Percentiles rank a stretch among this genome's conserved stretches.
These are phyloP conservation scores for Candida broadrunensis DNA, from an alignment of 805 yeast species.

Conservation along the genomic window DNA sequence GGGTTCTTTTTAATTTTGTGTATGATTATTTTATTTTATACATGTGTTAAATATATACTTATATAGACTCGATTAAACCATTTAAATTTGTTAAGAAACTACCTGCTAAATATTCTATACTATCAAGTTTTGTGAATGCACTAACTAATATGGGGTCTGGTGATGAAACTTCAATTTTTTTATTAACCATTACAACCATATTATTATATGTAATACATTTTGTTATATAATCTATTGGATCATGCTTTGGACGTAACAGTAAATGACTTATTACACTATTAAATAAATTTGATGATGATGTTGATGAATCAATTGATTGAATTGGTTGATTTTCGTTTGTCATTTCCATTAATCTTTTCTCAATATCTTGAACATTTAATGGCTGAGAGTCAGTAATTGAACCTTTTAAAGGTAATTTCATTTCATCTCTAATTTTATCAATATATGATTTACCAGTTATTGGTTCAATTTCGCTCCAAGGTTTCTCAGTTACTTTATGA, in stretches of 20 bases:
- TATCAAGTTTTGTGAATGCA: constrained; percentile 59
- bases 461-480: constrained; percentile 59
- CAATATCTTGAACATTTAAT: constrained; percentile 21
- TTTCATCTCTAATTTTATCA: constrained; percentile 55
- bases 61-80: not conserved
- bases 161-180: constrained; percentile 56
- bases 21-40: not conserved
- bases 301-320: constrained; percentile 5
- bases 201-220: constrained; percentile 59
- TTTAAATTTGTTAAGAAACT: constrained; percentile 23
- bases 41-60: not conserved
- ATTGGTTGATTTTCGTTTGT: constrained; percentile 2
- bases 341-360: constrained; percentile 12
- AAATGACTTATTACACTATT: constrained; percentile 21
- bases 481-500: constrained; percentile 47
- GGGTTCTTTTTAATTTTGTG: not conserved
- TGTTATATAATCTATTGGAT: constrained; percentile 53
- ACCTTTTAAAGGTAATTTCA: constrained; percentile 32
- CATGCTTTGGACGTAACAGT: constrained; percentile 25
- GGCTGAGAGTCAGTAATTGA: constrained; percentile 11
- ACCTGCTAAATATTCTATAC: constrained; percentile 50
- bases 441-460: constrained; percentile 48
- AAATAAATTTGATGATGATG: constrained; percentile 7
- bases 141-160: constrained; percentile 68
- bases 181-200: constrained; percentile 59